Percentiles rank a stretch among this genome's conserved stretches.
Evolutionary conservation across 257 asterid genomes (phyloP).

Genomic region (Capsicum rhomboideum): DNA sequence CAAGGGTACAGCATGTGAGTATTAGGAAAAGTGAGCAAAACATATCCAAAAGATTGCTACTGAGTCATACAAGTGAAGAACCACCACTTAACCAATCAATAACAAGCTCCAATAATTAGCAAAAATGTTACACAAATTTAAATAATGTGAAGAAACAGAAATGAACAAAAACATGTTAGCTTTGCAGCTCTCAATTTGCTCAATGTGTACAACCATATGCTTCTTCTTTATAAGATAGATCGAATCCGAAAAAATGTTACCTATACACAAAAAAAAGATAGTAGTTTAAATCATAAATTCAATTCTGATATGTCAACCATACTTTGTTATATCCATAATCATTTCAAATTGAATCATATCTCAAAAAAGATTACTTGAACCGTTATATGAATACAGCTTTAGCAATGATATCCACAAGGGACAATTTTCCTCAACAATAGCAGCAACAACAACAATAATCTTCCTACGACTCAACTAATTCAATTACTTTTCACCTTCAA

Average conservation of each 20-base stretch:
- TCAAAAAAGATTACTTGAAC: neutral
- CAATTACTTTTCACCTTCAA: slow-evolving; percentile 7
- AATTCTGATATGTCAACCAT: neutral
- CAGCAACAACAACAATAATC: neutral
- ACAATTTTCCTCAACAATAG: neutral
- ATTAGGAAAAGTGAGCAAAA: neutral
- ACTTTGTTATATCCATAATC: neutral
- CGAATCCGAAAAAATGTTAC: neutral
- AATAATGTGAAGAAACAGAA: neutral
- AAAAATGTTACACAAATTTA: neutral
- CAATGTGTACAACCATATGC: neutral
- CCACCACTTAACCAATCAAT: neutral
- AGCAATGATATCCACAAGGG: neutral
- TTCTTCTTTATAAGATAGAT: neutral
- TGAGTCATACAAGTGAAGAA: neutral
- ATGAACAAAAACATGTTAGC: neutral
- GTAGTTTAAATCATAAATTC: neutral
- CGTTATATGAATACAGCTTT: neutral
- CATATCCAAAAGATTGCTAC: neutral
- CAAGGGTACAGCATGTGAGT: neutral
- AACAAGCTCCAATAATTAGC: neutral
- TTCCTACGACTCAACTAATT: neutral
- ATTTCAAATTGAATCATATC: neutral
- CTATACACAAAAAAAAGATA: neutral
- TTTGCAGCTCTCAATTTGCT: neutral